A percentile compares a stretch with the other conserved stretches of the same genome.
phyloP scores from a whole-genome alignment of 345 rosid species.

The Populus davidiana region DNA sequence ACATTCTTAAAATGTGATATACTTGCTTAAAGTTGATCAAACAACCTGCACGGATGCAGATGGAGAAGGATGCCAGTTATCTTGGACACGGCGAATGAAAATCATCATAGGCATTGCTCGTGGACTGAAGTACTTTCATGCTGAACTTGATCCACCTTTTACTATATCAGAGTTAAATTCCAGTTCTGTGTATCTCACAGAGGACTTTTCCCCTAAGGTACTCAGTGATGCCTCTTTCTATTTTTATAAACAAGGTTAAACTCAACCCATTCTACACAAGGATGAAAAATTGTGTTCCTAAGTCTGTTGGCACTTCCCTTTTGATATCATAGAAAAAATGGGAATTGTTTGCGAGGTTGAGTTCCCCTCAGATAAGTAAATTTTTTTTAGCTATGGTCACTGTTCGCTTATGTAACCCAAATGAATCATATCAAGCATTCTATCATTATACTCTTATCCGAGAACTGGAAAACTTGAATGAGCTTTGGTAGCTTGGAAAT shows the following conservation, averaged over 20 bases:
- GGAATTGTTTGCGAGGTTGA: background rate
- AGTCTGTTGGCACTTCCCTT: background rate
- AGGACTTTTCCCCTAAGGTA: constrained; percentile 96
- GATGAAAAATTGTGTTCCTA: background rate
- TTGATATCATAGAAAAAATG: background rate
- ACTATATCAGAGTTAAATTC: constrained; percentile 91
- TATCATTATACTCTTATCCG: background rate
- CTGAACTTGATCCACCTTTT: constrained; percentile 84
- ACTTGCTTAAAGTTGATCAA: constrained; percentile 14
- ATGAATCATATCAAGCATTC: background rate
- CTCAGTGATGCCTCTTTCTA: background rate
- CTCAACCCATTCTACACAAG: background rate
- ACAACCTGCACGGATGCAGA: constrained; percentile 41
- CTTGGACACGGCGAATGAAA: constrained; percentile 93
- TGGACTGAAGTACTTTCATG: constrained; percentile 88
- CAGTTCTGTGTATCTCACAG: constrained; percentile 86
- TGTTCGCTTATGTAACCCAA: background rate
- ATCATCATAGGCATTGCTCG: constrained; percentile 74
- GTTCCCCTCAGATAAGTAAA: background rate
- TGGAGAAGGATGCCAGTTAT: constrained; percentile 81
- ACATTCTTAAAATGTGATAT: constrained; percentile 1
- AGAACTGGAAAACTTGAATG: background rate
- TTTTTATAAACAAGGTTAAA: background rate
- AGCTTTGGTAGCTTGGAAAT: background rate
- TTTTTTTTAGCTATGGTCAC: background rate